phyloP scores from a whole-genome alignment of 1,284 basidiomycete species.

The Tylopilus orsonianus region DNA sequence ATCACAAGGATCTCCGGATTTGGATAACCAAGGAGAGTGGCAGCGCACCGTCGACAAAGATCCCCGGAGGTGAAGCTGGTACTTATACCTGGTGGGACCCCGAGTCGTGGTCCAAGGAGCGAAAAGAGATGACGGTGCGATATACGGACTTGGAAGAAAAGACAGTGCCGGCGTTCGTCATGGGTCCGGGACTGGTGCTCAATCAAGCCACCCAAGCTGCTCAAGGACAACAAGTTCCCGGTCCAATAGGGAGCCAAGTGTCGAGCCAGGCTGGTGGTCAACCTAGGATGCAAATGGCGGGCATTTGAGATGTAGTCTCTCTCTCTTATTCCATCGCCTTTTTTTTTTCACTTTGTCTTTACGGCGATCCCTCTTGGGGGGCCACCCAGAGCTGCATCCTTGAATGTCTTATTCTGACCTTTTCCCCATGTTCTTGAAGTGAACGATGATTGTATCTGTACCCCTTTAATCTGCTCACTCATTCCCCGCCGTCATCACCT shows the following conservation, averaged over 20 bases:
- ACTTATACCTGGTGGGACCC: slow-evolving; percentile 93
- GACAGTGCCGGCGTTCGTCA: slow-evolving; percentile 59
- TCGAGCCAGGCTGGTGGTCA: slow-evolving; percentile 28
- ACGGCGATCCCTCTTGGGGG: slow-evolving; percentile 11
- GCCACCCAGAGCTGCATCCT: too few relatives aligned
- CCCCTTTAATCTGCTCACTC: slow-evolving; percentile 34
- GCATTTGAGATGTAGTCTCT: slow-evolving; percentile 30
- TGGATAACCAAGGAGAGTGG: slow-evolving; percentile 96
- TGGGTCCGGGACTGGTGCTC: slow-evolving; percentile 53
- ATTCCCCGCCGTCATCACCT: slow-evolving; percentile 17
- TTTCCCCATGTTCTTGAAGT: slow-evolving; percentile 31
- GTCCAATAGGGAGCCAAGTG: slow-evolving; percentile 31
- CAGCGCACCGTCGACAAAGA: slow-evolving; percentile 81
- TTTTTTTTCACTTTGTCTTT: slow-evolving; percentile 11
- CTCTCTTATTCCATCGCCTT: not conserved
- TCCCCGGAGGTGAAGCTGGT: slow-evolving; percentile 86
- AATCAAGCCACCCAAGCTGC: slow-evolving; percentile 28
- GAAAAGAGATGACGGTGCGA: slow-evolving; percentile 84
- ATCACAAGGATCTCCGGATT: slow-evolving; percentile 91
- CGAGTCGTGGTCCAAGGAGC: slow-evolving; percentile 83
- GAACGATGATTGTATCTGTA: slow-evolving; percentile 42
- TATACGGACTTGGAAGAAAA: slow-evolving; percentile 89
- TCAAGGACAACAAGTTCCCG: slow-evolving; percentile 32
- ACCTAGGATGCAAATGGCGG: slow-evolving; percentile 37
- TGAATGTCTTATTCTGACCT: slow-evolving; percentile 24